Evolutionary conservation across 31 red algal genomes (phyloP).

Genomic region (Porphyra umbilicalis): DNA sequence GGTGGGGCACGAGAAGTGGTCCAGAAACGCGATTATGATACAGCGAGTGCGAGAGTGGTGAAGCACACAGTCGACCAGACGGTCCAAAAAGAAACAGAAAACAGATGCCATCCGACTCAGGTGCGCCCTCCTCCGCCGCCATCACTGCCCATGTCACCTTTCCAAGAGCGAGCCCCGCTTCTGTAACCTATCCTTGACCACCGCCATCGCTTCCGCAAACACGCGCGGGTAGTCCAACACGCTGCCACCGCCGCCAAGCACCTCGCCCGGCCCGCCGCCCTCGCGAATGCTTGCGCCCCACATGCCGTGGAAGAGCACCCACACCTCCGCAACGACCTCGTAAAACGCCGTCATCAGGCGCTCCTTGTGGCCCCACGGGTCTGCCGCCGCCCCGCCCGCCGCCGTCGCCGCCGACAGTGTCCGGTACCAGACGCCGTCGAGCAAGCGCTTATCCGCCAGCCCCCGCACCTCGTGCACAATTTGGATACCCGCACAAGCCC

Average conservation of each 20-base stretch:
- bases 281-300: neutral
- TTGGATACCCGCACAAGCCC: conserved; percentile 79
- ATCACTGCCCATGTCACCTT: neutral
- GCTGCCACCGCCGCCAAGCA: neutral
- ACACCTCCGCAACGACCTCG: neutral
- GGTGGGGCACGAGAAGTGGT: no score
- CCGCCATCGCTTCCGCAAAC: neutral
- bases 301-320: neutral
- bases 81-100: no score
- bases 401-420: neutral
- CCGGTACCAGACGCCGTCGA: neutral
- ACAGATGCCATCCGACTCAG: no score
- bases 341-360: neutral
- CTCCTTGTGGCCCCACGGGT: neutral
- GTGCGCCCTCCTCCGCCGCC: neutral
- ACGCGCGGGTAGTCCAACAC: neutral
- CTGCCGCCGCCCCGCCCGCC: neutral
- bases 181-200: neutral
- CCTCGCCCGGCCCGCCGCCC: neutral
- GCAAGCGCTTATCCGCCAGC: neutral
- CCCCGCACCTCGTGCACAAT: conserved; percentile 9
- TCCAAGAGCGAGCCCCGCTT: neutral
- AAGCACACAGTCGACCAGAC: no score
- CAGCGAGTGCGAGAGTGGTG: no score
- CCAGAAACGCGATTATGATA: no score